Evolutionary conservation across 805 yeast genomes (phyloP).

Genomic region (Wickerhamomyces subpelliculosus): DNA sequence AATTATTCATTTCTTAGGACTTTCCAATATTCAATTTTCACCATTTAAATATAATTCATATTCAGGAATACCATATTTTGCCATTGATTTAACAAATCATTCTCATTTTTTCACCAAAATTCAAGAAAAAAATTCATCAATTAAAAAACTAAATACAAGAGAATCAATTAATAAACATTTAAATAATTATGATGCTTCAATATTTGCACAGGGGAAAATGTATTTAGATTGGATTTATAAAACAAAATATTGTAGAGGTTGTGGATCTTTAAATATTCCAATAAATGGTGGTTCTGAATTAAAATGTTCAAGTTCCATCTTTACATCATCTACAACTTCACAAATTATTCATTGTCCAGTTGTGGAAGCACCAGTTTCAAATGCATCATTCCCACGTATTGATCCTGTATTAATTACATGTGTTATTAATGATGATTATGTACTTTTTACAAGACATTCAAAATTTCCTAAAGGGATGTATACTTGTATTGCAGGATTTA

Average conservation of each 20-base stretch:
- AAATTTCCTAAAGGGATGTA: slow-evolving; percentile 53
- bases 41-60: slow-evolving; percentile 41
- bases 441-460: slow-evolving; percentile 62
- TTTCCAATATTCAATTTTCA: slow-evolving; percentile 13
- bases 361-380: slow-evolving; percentile 41
- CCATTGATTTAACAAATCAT: slow-evolving; percentile 44
- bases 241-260: slow-evolving; percentile 77
- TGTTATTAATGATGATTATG: slow-evolving; percentile 52
- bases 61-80: slow-evolving; percentile 58
- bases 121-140: slow-evolving; percentile 1
- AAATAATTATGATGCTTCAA: slow-evolving; percentile 44
- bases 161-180: slow-evolving; percentile 18
- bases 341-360: slow-evolving; percentile 14
- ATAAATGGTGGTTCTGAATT: slow-evolving; percentile 64
- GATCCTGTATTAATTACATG: slow-evolving; percentile 87
- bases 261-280: slow-evolving; percentile 61
- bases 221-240: slow-evolving; percentile 78
- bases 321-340: no score
- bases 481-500: slow-evolving; percentile 88
- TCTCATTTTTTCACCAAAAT: slow-evolving; percentile 7
- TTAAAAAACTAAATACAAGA: slow-evolving; percentile 11
- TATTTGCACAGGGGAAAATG: slow-evolving; percentile 78
- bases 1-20: slow-evolving; percentile 39
- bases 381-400: slow-evolving; percentile 89
- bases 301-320: no score